phyloP scores from a whole-genome alignment of 2,329 filamentous ascomycete species.

The Bipolaris cookei region DNA sequence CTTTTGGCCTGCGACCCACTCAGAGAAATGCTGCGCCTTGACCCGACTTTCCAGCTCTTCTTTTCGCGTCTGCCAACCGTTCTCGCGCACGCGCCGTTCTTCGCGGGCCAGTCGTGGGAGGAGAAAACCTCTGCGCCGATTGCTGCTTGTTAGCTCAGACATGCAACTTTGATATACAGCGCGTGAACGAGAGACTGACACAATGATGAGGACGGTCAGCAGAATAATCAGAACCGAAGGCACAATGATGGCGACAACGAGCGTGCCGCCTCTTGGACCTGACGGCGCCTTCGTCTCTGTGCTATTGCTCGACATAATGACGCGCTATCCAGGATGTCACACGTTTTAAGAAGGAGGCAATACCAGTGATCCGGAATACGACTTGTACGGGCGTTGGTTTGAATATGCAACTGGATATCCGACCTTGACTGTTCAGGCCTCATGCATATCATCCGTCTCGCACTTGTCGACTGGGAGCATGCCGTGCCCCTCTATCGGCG shows the following conservation, averaged over 20 bases:
- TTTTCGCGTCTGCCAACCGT: constrained; percentile 36
- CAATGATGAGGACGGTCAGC: constrained; percentile 37
- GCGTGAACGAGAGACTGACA: constrained; percentile 28
- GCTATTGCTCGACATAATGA: constrained; percentile 24
- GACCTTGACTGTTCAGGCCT: constrained; percentile 19
- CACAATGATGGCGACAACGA: constrained; percentile 41
- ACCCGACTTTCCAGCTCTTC: constrained; percentile 39
- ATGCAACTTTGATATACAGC: not conserved
- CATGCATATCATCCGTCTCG: constrained; percentile 21
- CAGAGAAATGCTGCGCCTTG: constrained; percentile 42
- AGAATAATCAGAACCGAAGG: constrained; percentile 42
- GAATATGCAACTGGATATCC: constrained; percentile 11
- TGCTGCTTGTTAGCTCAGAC: constrained; percentile 19
- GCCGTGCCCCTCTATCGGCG: constrained; percentile 8
- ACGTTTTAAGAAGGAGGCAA: not conserved
- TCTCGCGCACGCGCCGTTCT: constrained; percentile 26
- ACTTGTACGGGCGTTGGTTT: not conserved
- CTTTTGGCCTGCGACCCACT: constrained; percentile 40
- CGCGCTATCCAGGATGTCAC: not conserved
- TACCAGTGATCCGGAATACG: not conserved
- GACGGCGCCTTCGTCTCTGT: constrained; percentile 11
- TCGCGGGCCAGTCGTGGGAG: constrained; percentile 26
- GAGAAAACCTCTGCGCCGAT: constrained; percentile 31
- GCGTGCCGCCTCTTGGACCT: constrained; percentile 19
- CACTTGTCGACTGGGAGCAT: constrained; percentile 11